Conservation (phyloP, 1,139 yeast genomes). For the Yamadazyma siamensis region DNA sequence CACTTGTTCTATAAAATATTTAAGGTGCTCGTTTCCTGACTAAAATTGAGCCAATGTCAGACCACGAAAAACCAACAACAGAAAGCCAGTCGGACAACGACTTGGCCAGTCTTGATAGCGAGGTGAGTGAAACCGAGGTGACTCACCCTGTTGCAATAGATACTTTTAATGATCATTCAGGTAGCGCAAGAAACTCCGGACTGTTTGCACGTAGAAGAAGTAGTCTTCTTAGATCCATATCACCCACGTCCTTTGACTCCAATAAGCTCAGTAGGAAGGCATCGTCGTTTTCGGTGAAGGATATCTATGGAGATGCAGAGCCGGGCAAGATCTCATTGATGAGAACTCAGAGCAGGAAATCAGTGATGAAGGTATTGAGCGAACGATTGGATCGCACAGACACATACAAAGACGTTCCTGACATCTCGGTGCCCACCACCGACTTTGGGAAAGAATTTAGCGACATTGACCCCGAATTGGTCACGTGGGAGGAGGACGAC, state of each 20-base stretch:
- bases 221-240: slow-evolving; percentile 11
- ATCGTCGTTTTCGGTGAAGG: slow-evolving; percentile 23
- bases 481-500: slow-evolving; percentile 66
- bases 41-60: too few relatives aligned
- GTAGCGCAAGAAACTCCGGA: too few relatives aligned
- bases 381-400: slow-evolving; percentile 17
- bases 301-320: slow-evolving; percentile 26
- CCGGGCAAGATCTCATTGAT: slow-evolving; percentile 23
- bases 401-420: slow-evolving; percentile 26
- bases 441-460: slow-evolving; percentile 49
- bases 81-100: too few relatives aligned
- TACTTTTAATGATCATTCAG: too few relatives aligned
- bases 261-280: slow-evolving; percentile 11
- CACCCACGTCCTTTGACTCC: slow-evolving; percentile 14
- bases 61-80: too few relatives aligned
- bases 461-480: slow-evolving; percentile 56
- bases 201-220: too few relatives aligned
- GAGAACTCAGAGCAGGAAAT: slow-evolving; percentile 32
- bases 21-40: too few relatives aligned
- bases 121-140: neutral
- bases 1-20: too few relatives aligned
- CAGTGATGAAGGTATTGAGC: slow-evolving; percentile 29
- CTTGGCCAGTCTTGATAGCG: too few relatives aligned
- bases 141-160: slow-evolving; percentile 5
- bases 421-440: slow-evolving; percentile 37